phyloP scores from a whole-genome alignment of 805 yeast species.

The Ascoidea rubescens region DNA sequence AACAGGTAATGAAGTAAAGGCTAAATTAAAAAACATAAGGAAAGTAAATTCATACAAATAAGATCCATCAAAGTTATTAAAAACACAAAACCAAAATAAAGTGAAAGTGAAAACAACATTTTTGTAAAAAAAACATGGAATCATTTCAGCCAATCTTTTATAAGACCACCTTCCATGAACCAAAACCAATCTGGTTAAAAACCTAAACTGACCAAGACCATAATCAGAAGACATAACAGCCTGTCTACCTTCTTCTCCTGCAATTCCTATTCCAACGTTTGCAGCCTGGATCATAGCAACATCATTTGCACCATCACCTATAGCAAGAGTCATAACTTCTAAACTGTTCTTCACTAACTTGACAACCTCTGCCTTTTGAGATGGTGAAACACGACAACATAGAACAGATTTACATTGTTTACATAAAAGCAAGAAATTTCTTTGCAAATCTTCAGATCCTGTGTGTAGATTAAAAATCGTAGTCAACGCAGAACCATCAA shows the following conservation, averaged over 20 bases:
- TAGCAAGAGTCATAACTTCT: conserved; percentile 64
- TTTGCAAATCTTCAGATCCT: conserved; percentile 21
- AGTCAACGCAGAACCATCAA: conserved; percentile 57
- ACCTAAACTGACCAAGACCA: conserved; percentile 71
- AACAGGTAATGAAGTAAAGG: conserved; percentile 70
- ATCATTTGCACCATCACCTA: conserved; percentile 82
- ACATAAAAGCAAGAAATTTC: conserved; percentile 54
- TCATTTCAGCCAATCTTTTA: conserved; percentile 60
- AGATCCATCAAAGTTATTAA: conserved; percentile 57
- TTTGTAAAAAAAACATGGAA: conserved; percentile 68
- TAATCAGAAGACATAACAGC: conserved; percentile 82
- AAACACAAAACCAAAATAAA: conserved; percentile 66
- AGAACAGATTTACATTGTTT: conserved; percentile 68
- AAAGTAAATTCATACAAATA: conserved; percentile 68
- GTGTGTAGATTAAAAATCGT: conserved; percentile 21
- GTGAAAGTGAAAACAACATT: conserved; percentile 63
- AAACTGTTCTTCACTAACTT: conserved; percentile 47
- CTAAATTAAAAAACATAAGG: conserved; percentile 66
- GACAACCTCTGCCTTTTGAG: conserved; percentile 71
- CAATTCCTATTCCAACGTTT: conserved; percentile 75
- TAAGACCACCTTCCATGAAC: conserved; percentile 85
- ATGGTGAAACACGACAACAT: conserved; percentile 76
- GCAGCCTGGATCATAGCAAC: conserved; percentile 85
- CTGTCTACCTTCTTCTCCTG: conserved; percentile 79
- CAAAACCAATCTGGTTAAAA: conserved; percentile 44